Conservation (phyloP, 345 rosid species). For the Pugionium cornutum region DNA sequence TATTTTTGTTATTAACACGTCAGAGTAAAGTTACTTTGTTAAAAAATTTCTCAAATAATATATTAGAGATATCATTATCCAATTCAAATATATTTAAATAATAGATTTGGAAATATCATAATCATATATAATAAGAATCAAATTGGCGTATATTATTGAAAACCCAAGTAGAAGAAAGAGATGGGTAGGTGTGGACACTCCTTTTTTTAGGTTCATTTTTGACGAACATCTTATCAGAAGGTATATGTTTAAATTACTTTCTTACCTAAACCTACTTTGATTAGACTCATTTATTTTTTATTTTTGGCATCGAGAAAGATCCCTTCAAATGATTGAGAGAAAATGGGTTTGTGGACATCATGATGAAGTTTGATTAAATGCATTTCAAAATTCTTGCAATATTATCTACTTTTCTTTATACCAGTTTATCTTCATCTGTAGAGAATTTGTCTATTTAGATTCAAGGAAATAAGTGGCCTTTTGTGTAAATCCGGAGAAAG, state of each 20-base stretch:
- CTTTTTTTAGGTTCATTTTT: constrained; percentile 19
- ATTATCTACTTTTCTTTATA: no score
- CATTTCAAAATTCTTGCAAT: constrained; percentile 2
- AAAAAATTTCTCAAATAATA: no score
- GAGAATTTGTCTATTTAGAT: background rate
- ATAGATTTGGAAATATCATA: constrained; percentile 24
- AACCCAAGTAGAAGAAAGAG: constrained; percentile 5
- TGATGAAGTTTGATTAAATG: background rate
- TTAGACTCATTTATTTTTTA: constrained; percentile 11
- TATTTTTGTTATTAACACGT: no score
- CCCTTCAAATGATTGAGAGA: background rate
- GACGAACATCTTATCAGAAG: constrained; percentile 35
- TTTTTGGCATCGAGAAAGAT: constrained; percentile 24
- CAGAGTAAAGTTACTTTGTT: no score
- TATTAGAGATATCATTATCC: no score
- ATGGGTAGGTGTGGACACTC: constrained; percentile 32
- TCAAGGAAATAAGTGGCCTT: background rate
- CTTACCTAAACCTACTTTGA: constrained; percentile 35
- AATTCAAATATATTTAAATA: no score
- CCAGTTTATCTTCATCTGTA: background rate
- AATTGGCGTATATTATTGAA: constrained; percentile 17
- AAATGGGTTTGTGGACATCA: constrained; percentile 12
- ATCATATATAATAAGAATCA: constrained; percentile 12
- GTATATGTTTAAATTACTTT: constrained; percentile 17
- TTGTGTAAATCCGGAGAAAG: background rate